These are phyloP conservation scores for Penstemon davidsonii DNA, from an alignment of 257 asterid genomes.

Conservation along the genomic window DNA sequence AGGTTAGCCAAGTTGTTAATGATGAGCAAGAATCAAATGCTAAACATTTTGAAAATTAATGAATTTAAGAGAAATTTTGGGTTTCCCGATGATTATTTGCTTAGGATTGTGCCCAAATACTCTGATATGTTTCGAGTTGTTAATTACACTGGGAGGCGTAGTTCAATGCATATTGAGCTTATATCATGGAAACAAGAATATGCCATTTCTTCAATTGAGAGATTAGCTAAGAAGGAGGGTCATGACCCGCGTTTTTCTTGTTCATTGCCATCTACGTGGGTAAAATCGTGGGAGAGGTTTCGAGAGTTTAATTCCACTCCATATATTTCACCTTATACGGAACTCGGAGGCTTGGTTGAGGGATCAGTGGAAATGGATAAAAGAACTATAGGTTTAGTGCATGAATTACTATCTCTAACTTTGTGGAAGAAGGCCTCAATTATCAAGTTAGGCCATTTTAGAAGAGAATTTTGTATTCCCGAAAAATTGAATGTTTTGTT, in stretches of 20 bases:
- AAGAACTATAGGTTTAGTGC: slow-evolving; percentile 68
- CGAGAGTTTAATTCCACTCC: slow-evolving; percentile 74
- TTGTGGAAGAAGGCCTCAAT: slow-evolving; percentile 83
- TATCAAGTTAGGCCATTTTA: slow-evolving; percentile 67
- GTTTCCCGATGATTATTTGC: slow-evolving; percentile 86
- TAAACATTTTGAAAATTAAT: slow-evolving; percentile 62
- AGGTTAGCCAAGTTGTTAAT: slow-evolving; percentile 75
- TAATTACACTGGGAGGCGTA: slow-evolving; percentile 65
- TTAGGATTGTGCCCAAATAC: slow-evolving; percentile 76
- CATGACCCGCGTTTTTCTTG: slow-evolving; percentile 60
- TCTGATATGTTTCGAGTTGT: slow-evolving; percentile 65
- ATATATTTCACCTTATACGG: slow-evolving; percentile 70
- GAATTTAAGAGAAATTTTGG: slow-evolving; percentile 75
- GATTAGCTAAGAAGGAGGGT: slow-evolving; percentile 45
- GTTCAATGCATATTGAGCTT: slow-evolving; percentile 86
- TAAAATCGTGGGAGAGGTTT: slow-evolving; percentile 77
- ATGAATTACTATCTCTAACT: slow-evolving; percentile 73
- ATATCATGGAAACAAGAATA: slow-evolving; percentile 58
- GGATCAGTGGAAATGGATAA: slow-evolving; percentile 74
- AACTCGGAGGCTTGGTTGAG: slow-evolving; percentile 37
- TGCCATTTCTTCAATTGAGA: slow-evolving; percentile 67
- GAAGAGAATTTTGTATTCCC: slow-evolving; percentile 71
- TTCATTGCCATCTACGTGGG: slow-evolving; percentile 68
- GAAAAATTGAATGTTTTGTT: slow-evolving; percentile 67
- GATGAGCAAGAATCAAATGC: slow-evolving; percentile 78